Base-by-base conservation (phyloP, 2,329 filamentous ascomycete genomes). In the Chrysosporium queenslandicum region DNA sequence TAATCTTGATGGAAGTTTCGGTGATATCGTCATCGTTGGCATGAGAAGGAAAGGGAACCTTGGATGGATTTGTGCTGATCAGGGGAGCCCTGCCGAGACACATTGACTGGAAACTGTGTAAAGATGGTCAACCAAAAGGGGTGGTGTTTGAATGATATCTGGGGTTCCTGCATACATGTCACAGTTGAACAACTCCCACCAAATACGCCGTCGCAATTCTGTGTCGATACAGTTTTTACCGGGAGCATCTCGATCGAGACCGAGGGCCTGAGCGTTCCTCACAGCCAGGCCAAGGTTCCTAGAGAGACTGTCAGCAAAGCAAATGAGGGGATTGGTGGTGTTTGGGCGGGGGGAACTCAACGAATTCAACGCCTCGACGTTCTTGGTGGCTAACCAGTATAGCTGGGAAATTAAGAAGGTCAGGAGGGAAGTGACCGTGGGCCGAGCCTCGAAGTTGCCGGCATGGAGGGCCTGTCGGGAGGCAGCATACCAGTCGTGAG, bases 341-440 rank as follows among this genome's bases (percentile, higher is more conserved):
- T 21, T 5, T 11, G 18, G 5, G 12, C 25, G 4, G 16, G 29
- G 16, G 18, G 21, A 34, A 56, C 63, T 52, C 53, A 43, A 66
- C 63, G 64, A 65, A 32, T 66, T 66, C 34, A 66, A n/a, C 7
- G 57, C 57, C 42, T 66, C 64, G 27, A 62, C 58, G 21, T 64
- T 58, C 30, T 65, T 65, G 0, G 62, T 66, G n/a, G 60, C 61
- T 11, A 64, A 56, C 64, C 63, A 65, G 32, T 66, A 66, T 16
- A 61, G 45, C 55, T 66, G 64, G 5, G 62, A 61, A 16, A 61
- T 55, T 14, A 63, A 48, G 49, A 65, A 66, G 3, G 61, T 61
- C 46, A 63, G 59, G 16, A 66, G 53, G 42, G 65, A 62, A 16
- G 55, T 57, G 20, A 66, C 46, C 30, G 52, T 59, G 7, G 64